Base-by-base conservation (phyloP, 2,329 filamentous ascomycete species). In the Aulographum hederae region DNA sequence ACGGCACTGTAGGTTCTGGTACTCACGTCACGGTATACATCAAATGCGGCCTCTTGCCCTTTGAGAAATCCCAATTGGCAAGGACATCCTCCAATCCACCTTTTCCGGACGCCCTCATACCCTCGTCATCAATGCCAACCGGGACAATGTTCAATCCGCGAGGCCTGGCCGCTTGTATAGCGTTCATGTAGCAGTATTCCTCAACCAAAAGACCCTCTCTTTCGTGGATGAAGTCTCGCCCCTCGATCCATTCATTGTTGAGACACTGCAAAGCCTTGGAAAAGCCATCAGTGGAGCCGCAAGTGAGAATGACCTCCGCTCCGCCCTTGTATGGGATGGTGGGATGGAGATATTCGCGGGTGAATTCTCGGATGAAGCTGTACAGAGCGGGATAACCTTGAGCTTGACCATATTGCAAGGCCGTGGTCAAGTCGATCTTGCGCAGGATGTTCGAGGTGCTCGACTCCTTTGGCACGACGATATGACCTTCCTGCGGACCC, bases 1-100 rank as follows among this genome's bases (percentile, higher is more conserved):
- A 8, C 21, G n/a, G 21, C 8, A n/a, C n/a, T 8, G n/a, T 8
- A 28, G 27, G 14, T 8, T 28, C 8, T 28, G 27, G 21, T 23
- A 71, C 75, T 66, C 53, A 82, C 73, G 80, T 85, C 40, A 94
- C 78, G 2, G 81, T 91, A 50, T 94, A 94, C 60, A 94, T 65
- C 40, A 94, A 50, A 51, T 86, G 78, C 26, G 85, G 85, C 35
- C 78, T 65, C 46, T 70, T 74, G 1, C 85, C 85, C 43, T 65
- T 73, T 26, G 60, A 60, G 29, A 62, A 60, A 50, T 94, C 78
- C 85, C 85, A 94, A 42, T 78, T 82, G 32, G 73, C 67, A 18
- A 94, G 58, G 1, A 93, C 71, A 42, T 91, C 77, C 36, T 73
- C 63, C 38, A 94, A 56, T 2, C 81, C 77, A 18, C 79, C 79